Percentiles rank a stretch among this genome's conserved stretches.
Evolutionary conservation across 2,329 filamentous ascomycete species (phyloP).

Genomic region (Colletotrichum simmondsii): DNA sequence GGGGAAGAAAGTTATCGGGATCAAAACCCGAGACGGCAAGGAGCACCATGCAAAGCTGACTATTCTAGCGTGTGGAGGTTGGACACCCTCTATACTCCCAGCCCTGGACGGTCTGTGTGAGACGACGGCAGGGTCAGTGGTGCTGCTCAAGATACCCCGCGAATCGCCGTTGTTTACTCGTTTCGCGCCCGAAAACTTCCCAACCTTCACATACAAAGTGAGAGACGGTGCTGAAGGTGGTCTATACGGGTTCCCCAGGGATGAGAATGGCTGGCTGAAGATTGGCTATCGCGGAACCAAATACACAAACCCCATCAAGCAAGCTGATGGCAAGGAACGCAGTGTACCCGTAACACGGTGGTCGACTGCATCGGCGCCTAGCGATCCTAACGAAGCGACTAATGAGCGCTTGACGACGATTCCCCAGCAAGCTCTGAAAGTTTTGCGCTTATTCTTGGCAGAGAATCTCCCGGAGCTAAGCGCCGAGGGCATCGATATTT

Average conservation of each 20-base stretch:
- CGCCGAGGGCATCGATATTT: constrained; percentile 45
- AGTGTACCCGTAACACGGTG: constrained; percentile 54
- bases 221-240: constrained; percentile 38
- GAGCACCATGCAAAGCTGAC: constrained; percentile 44
- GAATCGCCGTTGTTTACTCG: constrained; percentile 25
- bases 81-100: constrained; percentile 36
- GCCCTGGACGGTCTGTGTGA: constrained; percentile 37
- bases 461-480: constrained; percentile 54
- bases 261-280: constrained; percentile 40
- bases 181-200: constrained; percentile 36
- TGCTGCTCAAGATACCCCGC: constrained; percentile 32
- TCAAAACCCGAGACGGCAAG: constrained; percentile 50
- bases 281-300: constrained; percentile 44
- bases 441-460: constrained; percentile 46
- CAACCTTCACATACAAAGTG: constrained; percentile 36
- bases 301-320: constrained; percentile 50
- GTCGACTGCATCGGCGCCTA: constrained; percentile 26
- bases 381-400: constrained; percentile 13
- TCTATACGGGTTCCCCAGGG: constrained; percentile 41
- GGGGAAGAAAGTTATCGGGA: constrained; percentile 45
- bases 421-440: constrained; percentile 38
- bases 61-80: constrained; percentile 52
- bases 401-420: constrained; percentile 34
- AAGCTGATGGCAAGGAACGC: constrained; percentile 46
- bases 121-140: constrained; percentile 36